Base-by-base conservation (phyloP, 1,284 basidiomycete species). In the Meripilus lineatus region DNA sequence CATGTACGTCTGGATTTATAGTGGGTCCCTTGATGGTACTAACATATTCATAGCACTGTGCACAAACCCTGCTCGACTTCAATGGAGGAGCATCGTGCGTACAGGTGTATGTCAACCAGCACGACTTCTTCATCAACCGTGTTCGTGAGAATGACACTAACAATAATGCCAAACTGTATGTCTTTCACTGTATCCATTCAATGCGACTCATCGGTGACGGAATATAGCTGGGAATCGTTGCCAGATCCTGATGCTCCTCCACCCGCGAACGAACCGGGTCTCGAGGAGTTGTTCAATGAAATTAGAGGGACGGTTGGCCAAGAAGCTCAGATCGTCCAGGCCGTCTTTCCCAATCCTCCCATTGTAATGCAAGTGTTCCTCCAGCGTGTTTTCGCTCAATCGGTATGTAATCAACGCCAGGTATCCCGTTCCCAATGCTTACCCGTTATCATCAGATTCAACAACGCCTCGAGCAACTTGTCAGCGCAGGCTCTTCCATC, bases 281-380 rank as follows among this genome's bases (percentile, higher is more conserved):
- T 99, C 32, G 72, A 75, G 3, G 84, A 86, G 21, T 69, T 99
- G 20, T 93, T 96, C 62, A 70, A 74, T 30, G 93, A 98, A 61
- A 98, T 99, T 47, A 77, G 93, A 26, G 71, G 76, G 5, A 98
- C 94, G 0, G 93, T 98, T 17, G 89, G 87, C 28, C 92, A 95
- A 53, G 96, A 99, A 65, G 89, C 92, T 0, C 93, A 98, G 61
- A 99, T 99, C 49, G 94, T 99, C 35, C 93, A 95, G 61, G 96
- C 93, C 2, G 96, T 99, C 3, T 99, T 99, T 64, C 96, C 96
- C 1, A 93, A 93, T 53, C 95, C 96, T 8, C 81, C 89, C 7
- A 79, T 93, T n/a, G 96, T 99, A 13, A 95, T 99, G 93, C 93
- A 97, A 65, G 94, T 98, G 5, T 99, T 99, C 66, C 66, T 99